phyloP scores from a whole-genome alignment of 805 yeast genomes.

The Candida succiphila region DNA sequence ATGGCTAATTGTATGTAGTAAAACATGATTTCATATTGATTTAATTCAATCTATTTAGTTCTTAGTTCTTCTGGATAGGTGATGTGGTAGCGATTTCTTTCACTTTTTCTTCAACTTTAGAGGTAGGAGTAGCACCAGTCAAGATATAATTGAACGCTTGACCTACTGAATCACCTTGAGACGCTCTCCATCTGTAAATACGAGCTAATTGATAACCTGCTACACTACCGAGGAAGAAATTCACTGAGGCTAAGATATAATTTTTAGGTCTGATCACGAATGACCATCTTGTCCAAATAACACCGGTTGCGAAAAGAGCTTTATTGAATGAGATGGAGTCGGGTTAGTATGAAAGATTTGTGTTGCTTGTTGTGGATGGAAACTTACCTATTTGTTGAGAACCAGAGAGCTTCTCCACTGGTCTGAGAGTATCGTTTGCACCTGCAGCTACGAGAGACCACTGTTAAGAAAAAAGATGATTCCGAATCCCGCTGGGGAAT shows the following conservation, averaged over 20 bases:
- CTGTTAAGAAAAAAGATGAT: constrained; percentile 16
- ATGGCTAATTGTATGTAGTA: no score
- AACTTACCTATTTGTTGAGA: constrained; percentile 54
- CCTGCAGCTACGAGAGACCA: constrained; percentile 95
- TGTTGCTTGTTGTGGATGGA: neutral
- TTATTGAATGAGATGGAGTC: constrained; percentile 2
- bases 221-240: constrained; percentile 84
- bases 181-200: constrained; percentile 55
- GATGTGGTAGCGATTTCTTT: no score
- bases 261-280: constrained; percentile 87
- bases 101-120: neutral
- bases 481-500: constrained; percentile 4
- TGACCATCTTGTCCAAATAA: constrained; percentile 98
- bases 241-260: constrained; percentile 80
- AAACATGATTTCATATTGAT: no score
- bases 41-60: no score
- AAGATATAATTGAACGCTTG: constrained; percentile 51
- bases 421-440: constrained; percentile 74
- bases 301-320: constrained; percentile 85
- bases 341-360: constrained; percentile 2
- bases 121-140: constrained; percentile 26
- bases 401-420: constrained; percentile 86
- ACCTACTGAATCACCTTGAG: constrained; percentile 50
- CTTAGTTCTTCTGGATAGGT: no score
- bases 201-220: constrained; percentile 79